phyloP scores from a whole-genome alignment of 2,329 filamentous ascomycete species.

The Exophiala sp. region DNA sequence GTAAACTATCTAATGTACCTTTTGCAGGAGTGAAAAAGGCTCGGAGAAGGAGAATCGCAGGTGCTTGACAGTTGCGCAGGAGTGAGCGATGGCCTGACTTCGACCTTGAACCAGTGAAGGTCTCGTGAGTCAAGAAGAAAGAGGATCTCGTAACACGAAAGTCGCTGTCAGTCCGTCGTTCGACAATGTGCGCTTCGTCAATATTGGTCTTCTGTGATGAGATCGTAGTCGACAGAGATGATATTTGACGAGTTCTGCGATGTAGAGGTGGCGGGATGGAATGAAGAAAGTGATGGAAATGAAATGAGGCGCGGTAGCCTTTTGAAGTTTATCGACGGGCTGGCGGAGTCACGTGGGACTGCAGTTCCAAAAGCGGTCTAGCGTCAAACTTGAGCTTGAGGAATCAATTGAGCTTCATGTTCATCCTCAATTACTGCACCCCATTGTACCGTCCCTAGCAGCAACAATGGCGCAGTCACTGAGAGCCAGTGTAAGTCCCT shows the following conservation, averaged over 20 bases:
- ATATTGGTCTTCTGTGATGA: background rate
- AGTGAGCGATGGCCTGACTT: conserved; percentile 31
- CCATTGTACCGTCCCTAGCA: conserved; percentile 6
- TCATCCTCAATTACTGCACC: background rate
- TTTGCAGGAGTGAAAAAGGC: conserved; percentile 9
- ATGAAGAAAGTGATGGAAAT: conserved; percentile 9
- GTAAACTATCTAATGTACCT: conserved; percentile 24
- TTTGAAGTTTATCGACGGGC: conserved; percentile 1
- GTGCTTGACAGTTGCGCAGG: conserved; percentile 18
- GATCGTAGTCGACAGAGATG: conserved; percentile 9
- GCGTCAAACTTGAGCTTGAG: conserved; percentile 4
- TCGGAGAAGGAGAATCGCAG: conserved; percentile 20
- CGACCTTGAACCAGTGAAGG: conserved; percentile 55
- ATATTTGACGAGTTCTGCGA: conserved; percentile 17
- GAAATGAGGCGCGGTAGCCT: conserved; percentile 4
- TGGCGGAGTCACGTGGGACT: conserved; percentile 5
- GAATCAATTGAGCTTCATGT: conserved; percentile 2
- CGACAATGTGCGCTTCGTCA: conserved; percentile 29
- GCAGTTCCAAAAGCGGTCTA: background rate
- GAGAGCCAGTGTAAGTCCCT: conserved; percentile 52
- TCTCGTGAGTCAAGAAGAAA: conserved; percentile 44
- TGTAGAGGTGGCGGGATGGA: conserved; percentile 16
- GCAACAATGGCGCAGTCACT: conserved; percentile 51
- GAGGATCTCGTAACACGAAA: conserved; percentile 33
- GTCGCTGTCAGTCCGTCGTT: conserved; percentile 38